A percentile compares a stretch with the other conserved stretches of the same genome.
phyloP scores from a whole-genome alignment of 2,329 filamentous ascomycete species.

The Onygenales sp. region DNA sequence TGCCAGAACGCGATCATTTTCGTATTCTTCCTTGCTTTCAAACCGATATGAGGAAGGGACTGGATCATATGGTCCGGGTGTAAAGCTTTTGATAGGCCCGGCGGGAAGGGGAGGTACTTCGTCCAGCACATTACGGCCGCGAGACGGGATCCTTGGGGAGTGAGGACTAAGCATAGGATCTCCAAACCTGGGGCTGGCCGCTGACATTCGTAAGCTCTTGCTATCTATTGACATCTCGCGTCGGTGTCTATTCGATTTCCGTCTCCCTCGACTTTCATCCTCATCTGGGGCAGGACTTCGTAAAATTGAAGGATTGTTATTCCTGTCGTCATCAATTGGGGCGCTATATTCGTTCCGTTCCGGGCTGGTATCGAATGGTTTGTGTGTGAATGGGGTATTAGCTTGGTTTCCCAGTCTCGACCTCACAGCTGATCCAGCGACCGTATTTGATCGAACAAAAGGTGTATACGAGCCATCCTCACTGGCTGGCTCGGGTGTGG shows the following conservation, averaged over 20 bases:
- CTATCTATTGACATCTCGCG: constrained; percentile 13
- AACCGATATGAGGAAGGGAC: constrained; percentile 6
- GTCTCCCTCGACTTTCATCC: neutral
- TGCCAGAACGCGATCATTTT: constrained; percentile 29
- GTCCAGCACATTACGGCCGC: constrained; percentile 7
- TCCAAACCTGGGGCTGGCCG: constrained; percentile 9
- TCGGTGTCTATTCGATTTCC: constrained; percentile 7
- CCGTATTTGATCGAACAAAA: constrained; percentile 38
- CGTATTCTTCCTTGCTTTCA: constrained; percentile 6
- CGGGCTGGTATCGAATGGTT: neutral
- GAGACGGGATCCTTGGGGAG: constrained; percentile 3
- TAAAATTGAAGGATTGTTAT: neutral
- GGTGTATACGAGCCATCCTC: constrained; percentile 46
- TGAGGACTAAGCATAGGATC: constrained; percentile 3
- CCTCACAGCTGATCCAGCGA: constrained; percentile 9
- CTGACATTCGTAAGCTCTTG: constrained; percentile 10
- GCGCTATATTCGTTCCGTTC: neutral
- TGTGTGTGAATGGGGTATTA: neutral
- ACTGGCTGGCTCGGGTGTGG: constrained; percentile 38
- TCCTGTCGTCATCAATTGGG: neutral
- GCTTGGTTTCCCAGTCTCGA: neutral
- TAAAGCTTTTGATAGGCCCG: constrained; percentile 7
- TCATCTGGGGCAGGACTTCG: neutral
- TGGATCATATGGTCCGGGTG: constrained; percentile 5
- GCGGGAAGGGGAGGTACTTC: constrained; percentile 12